These are phyloP conservation scores for Hymenoscyphus occultus DNA, from an alignment of 2,329 filamentous ascomycete species.

Conservation along the genomic window DNA sequence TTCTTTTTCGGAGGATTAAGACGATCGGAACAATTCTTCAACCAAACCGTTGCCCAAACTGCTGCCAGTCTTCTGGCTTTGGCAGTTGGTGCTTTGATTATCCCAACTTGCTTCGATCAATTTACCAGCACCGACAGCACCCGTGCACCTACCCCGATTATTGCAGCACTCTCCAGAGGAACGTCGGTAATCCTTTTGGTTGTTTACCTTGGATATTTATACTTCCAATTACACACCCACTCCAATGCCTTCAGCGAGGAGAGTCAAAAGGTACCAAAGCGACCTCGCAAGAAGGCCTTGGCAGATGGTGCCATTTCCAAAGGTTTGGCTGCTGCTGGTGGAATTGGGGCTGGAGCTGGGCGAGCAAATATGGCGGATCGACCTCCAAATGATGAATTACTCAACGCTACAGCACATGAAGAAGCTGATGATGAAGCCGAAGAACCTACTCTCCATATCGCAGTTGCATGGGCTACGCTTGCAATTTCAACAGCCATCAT, in stretches of 20 bases:
- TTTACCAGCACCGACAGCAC: conserved; percentile 47
- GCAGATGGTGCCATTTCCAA: conserved; percentile 34
- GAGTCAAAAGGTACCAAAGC: conserved; percentile 71
- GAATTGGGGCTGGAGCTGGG: conserved; percentile 33
- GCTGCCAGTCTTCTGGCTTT: conserved; percentile 68
- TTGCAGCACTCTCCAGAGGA: conserved; percentile 66
- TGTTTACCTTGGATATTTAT: conserved; percentile 79
- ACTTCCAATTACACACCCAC: conserved; percentile 91
- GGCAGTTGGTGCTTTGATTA: conserved; percentile 76
- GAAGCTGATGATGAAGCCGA: conserved; percentile 68
- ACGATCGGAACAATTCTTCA: conserved; percentile 82
- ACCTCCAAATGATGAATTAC: conserved; percentile 36
- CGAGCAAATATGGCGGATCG: conserved; percentile 25
- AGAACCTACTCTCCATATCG: conserved; percentile 68
- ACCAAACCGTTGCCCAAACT: conserved; percentile 87
- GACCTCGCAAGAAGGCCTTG: conserved; percentile 43
- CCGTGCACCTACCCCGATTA: conserved; percentile 40
- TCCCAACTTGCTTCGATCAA: conserved; percentile 80
- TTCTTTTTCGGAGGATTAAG: conserved; percentile 76
- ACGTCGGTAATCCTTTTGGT: conserved; percentile 77
- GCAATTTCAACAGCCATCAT: conserved; percentile 69
- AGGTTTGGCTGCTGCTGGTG: conserved; percentile 33
- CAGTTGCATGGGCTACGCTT: conserved; percentile 70
- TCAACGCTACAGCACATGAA: conserved; percentile 41
- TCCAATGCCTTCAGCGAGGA: conserved; percentile 74